phyloP scores from a whole-genome alignment of 306 rosid species.

The Prunus mume region DNA sequence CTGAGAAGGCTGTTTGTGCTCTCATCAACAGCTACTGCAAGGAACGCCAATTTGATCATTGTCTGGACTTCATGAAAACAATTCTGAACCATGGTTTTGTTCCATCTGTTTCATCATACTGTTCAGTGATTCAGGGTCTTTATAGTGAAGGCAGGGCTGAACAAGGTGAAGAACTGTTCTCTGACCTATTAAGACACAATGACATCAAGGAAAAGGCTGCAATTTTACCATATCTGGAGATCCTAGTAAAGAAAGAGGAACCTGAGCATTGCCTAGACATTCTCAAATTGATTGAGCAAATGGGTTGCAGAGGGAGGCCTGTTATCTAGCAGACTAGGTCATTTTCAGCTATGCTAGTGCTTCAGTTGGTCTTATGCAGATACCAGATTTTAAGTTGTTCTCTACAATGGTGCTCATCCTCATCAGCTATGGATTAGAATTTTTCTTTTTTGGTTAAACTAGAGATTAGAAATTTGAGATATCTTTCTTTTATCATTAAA shows the following conservation, averaged over 20 bases:
- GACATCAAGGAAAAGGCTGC: neutral
- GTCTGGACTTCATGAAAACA: neutral
- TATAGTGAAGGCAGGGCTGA: neutral
- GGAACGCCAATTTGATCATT: neutral
- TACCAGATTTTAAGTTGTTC: neutral
- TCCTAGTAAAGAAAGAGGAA: slow-evolving; percentile 2
- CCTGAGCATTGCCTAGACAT: slow-evolving; percentile 1
- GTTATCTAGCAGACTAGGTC: neutral
- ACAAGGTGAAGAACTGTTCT: slow-evolving; percentile 1
- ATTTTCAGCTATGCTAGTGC: neutral
- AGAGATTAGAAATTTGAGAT: too few species aligned
- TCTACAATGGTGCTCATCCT: too few species aligned
- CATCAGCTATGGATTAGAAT: too few species aligned
- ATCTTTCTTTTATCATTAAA: too few species aligned
- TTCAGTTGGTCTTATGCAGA: neutral
- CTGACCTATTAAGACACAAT: slow-evolving; percentile 2
- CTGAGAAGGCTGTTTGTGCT: neutral
- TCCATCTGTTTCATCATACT: neutral
- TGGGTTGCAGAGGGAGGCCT: neutral
- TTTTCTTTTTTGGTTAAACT: too few species aligned
- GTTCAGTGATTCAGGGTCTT: slow-evolving; percentile 3
- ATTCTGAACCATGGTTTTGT: neutral
- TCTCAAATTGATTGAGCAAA: slow-evolving; percentile 8
- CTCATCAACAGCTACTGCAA: slow-evolving; percentile 1
- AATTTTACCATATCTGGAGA: neutral